Evolutionary conservation across 1,284 basidiomycete species (phyloP).

Genomic region (Puccinia horiana): DNA sequence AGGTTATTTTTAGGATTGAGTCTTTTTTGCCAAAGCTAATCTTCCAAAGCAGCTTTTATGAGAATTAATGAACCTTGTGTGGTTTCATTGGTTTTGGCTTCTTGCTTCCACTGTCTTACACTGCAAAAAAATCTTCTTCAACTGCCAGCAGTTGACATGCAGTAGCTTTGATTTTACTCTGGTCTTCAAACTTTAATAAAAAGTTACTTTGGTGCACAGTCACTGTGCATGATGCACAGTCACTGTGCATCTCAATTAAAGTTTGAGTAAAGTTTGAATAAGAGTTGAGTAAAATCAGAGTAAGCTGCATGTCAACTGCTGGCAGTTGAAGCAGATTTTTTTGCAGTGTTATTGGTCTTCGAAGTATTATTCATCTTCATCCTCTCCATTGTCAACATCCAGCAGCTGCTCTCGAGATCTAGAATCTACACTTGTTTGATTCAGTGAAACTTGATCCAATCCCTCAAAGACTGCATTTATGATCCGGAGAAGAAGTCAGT

Average conservation of each 20-base stretch:
- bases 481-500: neutral
- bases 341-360: slow-evolving; percentile 30
- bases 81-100: slow-evolving; percentile 17
- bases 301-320: no score
- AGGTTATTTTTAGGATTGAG: no score
- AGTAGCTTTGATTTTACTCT: no score
- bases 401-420: slow-evolving; percentile 26
- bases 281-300: no score
- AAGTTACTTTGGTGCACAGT: no score
- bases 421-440: slow-evolving; percentile 2
- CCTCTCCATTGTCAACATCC: slow-evolving; percentile 29
- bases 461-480: slow-evolving; percentile 34
- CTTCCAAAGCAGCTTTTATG: slow-evolving; percentile 41
- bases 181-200: no score
- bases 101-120: neutral
- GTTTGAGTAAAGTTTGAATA: no score
- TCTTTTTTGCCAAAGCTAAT: neutral
- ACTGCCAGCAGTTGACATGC: no score
- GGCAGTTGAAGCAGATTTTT: no score
- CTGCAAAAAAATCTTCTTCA: no score
- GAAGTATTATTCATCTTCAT: slow-evolving; percentile 7
- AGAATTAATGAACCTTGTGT: slow-evolving; percentile 41
- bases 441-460: slow-evolving; percentile 35
- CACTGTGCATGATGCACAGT: no score
- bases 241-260: no score